Evolutionary conservation across 208 protist genomes (phyloP), one percentile per base, ranked within the genome.

Genomic region (Leishmania tarentolae): DNA sequence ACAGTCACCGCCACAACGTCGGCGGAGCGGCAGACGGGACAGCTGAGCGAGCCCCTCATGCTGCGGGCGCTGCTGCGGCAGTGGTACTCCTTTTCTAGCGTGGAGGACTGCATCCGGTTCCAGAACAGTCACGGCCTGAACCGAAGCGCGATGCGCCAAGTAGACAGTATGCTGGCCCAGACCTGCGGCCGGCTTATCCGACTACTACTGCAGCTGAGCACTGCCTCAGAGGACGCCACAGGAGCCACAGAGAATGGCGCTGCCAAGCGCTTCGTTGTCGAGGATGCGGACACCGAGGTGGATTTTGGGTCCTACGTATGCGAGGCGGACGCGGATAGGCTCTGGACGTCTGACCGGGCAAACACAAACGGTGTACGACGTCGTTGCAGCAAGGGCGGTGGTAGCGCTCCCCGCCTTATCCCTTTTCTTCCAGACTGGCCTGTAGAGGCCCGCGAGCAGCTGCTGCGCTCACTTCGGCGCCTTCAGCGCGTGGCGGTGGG

Each of bases 31-130:
- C 74, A 44, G 35, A 52, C 35, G 13, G 80, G 81, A 35, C 77
- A 89, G n/a, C 86, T 95, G 11, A 96, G 93, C 71, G 93, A 96
- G 70, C 93, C 93, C 24, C 83, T 96, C 50, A 59, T 95, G 80
- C 76, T 94, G 72, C 86, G 85, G 1, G 85, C 88, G 11, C n/a
- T 96, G 6, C 42, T 96, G 71, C 85, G 78, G 50, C 80, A 88
- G 24, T 95, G 93, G 91, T 96, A 95, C 76, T 71, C 88, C n/a
- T 90, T 83, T 72, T 71, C 79, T 0, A 86, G 61, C n/a, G 50
- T 65, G 17, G 69, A 83, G 6, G 86, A 86, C 28, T 65, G 88
- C 17, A 42, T 78, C 46, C 15, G 19, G 13, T 82, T 94, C 63
- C 46, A 83, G 19, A 56, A 19, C 37, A 59, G 59, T 13, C 83